Percentiles rank a stretch among this genome's conserved stretches.
Conservation (phyloP, 78 protist species). For the Protostelium mycophagum region DNA sequence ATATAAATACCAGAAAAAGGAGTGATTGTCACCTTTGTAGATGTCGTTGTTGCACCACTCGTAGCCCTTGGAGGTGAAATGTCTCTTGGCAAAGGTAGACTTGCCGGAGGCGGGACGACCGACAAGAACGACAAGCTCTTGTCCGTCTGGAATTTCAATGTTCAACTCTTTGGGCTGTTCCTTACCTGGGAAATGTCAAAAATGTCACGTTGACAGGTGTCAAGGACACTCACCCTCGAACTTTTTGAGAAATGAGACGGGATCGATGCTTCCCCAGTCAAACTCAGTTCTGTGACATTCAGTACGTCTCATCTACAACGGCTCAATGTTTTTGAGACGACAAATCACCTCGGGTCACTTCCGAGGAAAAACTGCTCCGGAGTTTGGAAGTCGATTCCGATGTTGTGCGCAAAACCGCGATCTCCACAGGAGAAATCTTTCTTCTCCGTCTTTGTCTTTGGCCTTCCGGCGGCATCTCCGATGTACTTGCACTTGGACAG, state of each 20-base stretch:
- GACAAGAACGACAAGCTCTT: conserved; percentile 60
- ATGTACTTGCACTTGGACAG: conserved; percentile 27
- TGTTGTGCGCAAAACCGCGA: conserved; percentile 54
- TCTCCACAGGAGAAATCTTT: conserved; percentile 79
- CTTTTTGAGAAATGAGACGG: not conserved
- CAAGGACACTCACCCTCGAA: not conserved
- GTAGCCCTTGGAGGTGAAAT: conserved; percentile 62
- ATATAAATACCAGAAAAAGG: too few species aligned
- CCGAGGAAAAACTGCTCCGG: conserved; percentile 81
- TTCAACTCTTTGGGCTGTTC: conserved; percentile 3
- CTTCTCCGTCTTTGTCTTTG: conserved; percentile 45
- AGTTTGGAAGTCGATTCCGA: conserved; percentile 64
- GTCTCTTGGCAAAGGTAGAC: conserved; percentile 44
- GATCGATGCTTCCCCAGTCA: not conserved
- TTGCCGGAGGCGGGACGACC: conserved; percentile 83
- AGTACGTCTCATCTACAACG: too few species aligned
- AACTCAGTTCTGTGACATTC: conserved; percentile 1
- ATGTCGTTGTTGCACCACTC: conserved; percentile 49
- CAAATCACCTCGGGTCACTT: conserved; percentile 23
- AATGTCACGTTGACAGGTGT: conserved; percentile 12
- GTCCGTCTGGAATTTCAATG: not conserved
- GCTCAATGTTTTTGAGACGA: too few species aligned
- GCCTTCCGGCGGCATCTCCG: conserved; percentile 86
- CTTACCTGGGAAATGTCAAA: conserved; percentile 7
- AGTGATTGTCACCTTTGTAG: not conserved